Evolutionary conservation across 2,329 filamentous ascomycete species (phyloP), one percentile per base, ranked within the genome.

Genomic region (Zymoseptoria ardabiliae): DNA sequence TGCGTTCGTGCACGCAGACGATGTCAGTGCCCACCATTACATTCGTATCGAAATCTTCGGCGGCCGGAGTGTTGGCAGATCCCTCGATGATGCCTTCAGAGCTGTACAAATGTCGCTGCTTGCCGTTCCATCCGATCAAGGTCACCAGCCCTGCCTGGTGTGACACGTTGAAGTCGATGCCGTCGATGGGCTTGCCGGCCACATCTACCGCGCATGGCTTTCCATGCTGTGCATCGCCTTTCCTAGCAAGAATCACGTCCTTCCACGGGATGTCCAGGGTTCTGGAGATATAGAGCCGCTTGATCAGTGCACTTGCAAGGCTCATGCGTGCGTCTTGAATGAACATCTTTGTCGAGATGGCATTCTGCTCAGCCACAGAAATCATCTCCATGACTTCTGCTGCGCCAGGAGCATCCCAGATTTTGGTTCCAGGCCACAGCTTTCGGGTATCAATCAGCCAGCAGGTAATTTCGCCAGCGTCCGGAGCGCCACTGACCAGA

Each of bases 91-190:
- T 64, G 17, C 68, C 68, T 50, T 54, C 59, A 10, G 68, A 64
- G 20, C 61, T 62, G 61, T 70, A 71, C 19, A 58, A 58, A 45
- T 69, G 67, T 20, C 63, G 52, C 55, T 59, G 60, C 35, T 66
- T 65, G 20, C 69, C 71, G 62, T 74, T 66, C 72, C 74, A 68
- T 65, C 86, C 86, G 11, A 88, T 79, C 28, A 92, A 76, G 2
- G 83, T 82, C 0, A 91, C 89, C 17, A 93, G 76, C 1, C 89
- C 89, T 8, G 86, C 86, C 76, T 93, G 89, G 72, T 93, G 89
- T 52, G 84, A 87, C 58, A 92, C 82, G 73, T 93, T 93, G 79
- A 93, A 92, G 63, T 87, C 83, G 45, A 85, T 73, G 25, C 68
- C 68, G 11, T 61, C 75, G 66, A 64, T 75, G 52, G 57, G 70